A percentile compares a stretch with the other conserved stretches of the same genome.
These are phyloP conservation scores for Ophiocordyceps robertsii DNA, from an alignment of 2,329 filamentous ascomycete species.

Conservation along the genomic window DNA sequence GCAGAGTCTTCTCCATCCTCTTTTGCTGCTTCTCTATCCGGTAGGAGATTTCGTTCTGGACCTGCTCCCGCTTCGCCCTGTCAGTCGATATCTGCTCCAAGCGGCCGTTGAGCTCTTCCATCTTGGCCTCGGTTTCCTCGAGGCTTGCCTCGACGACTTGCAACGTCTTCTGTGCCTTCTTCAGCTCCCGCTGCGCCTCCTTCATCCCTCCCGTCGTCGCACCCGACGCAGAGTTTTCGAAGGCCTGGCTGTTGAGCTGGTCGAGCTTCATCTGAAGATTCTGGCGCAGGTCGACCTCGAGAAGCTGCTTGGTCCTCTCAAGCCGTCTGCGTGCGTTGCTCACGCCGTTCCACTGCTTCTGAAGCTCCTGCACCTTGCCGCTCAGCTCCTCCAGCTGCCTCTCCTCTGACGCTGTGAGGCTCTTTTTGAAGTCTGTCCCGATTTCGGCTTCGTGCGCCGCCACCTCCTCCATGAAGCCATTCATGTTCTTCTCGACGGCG, in stretches of 20 bases:
- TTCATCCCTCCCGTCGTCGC: conserved; percentile 54
- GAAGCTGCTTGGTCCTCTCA: conserved; percentile 65
- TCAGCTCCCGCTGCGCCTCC: conserved; percentile 69
- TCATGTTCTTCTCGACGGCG: conserved; percentile 61
- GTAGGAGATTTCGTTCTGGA: conserved; percentile 61
- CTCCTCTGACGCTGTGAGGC: conserved; percentile 72
- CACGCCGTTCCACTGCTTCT: conserved; percentile 62
- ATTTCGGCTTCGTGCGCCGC: conserved; percentile 69
- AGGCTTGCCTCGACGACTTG: conserved; percentile 55
- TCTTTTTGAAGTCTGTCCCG: conserved; percentile 81
- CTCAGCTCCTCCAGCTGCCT: conserved; percentile 61
- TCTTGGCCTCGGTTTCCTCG: conserved; percentile 57
- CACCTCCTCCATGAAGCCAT: conserved; percentile 62
- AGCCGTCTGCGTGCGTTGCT: conserved; percentile 62
- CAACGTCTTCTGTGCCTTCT: conserved; percentile 59
- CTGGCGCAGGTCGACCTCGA: conserved; percentile 81
- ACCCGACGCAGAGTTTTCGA: conserved; percentile 49
- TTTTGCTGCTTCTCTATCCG: conserved; percentile 79
- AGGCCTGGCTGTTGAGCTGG: conserved; percentile 64
- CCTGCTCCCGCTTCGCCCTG: conserved; percentile 52
- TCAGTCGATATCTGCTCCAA: conserved; percentile 41
- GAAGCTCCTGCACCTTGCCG: conserved; percentile 55
- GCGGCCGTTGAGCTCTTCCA: conserved; percentile 38
- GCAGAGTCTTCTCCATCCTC: conserved; percentile 80
- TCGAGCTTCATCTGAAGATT: conserved; percentile 80